Conservation (phyloP, 2,329 filamentous ascomycete genomes). For the Fusarium agapanthi region DNA sequence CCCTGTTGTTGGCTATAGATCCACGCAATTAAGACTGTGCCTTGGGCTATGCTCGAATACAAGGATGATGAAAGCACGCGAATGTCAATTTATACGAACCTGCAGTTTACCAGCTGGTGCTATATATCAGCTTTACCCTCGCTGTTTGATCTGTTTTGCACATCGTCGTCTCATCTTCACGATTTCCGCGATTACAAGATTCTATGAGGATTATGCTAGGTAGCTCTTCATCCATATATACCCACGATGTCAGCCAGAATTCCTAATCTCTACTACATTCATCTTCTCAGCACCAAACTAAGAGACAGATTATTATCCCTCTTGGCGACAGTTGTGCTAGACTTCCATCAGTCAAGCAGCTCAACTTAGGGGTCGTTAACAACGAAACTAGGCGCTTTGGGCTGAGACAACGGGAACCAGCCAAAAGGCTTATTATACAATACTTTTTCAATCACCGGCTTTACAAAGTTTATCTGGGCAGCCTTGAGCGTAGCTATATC, state of each 20-base stretch:
- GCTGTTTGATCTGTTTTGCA: too few species aligned
- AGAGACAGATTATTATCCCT: background rate
- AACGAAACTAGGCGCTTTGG: background rate
- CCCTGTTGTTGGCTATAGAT: background rate
- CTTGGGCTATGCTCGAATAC: background rate
- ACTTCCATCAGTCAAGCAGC: background rate
- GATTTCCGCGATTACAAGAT: background rate
- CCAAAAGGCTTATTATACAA: too few species aligned
- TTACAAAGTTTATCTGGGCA: background rate
- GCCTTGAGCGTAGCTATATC: background rate
- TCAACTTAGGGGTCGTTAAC: background rate
- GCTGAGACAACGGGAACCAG: background rate
- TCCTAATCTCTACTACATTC: background rate
- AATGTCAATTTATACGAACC: background rate
- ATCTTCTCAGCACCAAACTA: background rate
- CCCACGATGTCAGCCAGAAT: background rate
- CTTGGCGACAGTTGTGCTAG: background rate
- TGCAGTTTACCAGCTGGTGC: background rate
- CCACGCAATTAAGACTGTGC: background rate
- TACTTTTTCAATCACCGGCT: rapidly evolving
- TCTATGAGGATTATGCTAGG: background rate
- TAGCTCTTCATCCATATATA: background rate
- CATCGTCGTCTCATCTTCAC: background rate
- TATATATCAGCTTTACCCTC: background rate
- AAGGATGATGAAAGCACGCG: background rate